Evolutionary conservation across 225 moss, liverwort and hornwort genomes (phyloP).

Genomic region (Neckera pumila): DNA sequence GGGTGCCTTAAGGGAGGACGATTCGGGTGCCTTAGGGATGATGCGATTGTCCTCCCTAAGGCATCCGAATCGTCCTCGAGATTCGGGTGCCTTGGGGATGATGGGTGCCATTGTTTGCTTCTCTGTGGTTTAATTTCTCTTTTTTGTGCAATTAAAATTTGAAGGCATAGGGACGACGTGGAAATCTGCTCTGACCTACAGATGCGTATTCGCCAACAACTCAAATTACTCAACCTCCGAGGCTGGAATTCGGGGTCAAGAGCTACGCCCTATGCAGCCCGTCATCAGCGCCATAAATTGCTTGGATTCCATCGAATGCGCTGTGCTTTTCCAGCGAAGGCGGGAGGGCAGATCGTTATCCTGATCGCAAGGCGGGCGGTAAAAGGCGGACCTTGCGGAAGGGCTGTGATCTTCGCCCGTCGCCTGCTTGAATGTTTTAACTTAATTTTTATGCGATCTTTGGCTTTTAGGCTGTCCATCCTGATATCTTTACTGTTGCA

Average conservation of each 20-base stretch:
- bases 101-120: neutral
- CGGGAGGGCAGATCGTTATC: neutral
- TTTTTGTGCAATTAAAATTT: neutral
- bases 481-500: neutral
- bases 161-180: too few species aligned
- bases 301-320: neutral
- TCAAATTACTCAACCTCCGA: neutral
- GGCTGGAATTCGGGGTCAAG: neutral
- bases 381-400: neutral
- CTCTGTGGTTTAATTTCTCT: neutral
- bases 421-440: neutral
- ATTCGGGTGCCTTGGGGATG: neutral
- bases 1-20: too few species aligned
- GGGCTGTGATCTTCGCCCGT: constrained; percentile 1
- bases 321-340: neutral
- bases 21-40: too few species aligned
- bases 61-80: too few species aligned
- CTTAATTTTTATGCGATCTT: neutral
- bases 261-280: neutral
- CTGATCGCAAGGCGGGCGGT: neutral
- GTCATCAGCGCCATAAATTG: neutral
- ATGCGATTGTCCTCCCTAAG: too few species aligned
- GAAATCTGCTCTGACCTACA: neutral
- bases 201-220: neutral
- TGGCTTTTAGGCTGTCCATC: neutral